Percentiles rank a stretch among this genome's conserved stretches.
Conservation (phyloP, 345 rosid genomes). For the Passiflora organensis region DNA sequence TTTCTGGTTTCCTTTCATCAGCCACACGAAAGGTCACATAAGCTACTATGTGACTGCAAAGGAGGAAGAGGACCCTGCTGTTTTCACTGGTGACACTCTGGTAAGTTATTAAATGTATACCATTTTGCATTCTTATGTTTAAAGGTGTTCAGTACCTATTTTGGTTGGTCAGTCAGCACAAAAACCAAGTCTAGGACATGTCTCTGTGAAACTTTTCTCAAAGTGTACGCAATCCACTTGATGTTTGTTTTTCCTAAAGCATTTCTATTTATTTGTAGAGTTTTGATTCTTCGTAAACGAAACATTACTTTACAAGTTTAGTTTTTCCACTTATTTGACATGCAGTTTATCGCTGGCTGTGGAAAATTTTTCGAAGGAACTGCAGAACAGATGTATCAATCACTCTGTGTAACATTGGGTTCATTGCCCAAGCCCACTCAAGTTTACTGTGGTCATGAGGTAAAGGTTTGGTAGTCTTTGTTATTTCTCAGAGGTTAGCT, state of each 20-base stretch:
- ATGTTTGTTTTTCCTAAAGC: background rate
- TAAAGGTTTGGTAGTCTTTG: conserved; percentile 12
- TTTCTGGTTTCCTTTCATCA: conserved; percentile 26
- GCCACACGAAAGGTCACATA: conserved; percentile 91
- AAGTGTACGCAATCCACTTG: background rate
- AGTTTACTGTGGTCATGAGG: conserved; percentile 96
- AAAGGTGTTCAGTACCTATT: too few species aligned
- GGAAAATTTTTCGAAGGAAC: conserved; percentile 94
- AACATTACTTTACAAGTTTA: background rate
- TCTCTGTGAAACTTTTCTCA: background rate
- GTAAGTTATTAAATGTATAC: conserved; percentile 43
- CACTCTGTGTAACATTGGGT: conserved; percentile 78
- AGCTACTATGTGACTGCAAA: conserved; percentile 66
- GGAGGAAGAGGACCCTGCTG: conserved; percentile 62
- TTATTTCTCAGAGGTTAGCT: too few species aligned
- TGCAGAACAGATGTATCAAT: conserved; percentile 91
- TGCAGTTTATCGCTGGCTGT: conserved; percentile 86
- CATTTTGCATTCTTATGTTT: too few species aligned
- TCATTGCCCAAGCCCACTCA: conserved; percentile 79
- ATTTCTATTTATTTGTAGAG: background rate
- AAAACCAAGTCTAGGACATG: too few species aligned
- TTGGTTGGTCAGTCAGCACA: too few species aligned
- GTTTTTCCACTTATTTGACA: background rate
- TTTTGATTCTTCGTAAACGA: background rate
- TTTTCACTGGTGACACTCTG: conserved; percentile 89